These are phyloP conservation scores for Russula vinacea DNA, from an alignment of 768 basidiomycete species.

Conservation along the genomic window DNA sequence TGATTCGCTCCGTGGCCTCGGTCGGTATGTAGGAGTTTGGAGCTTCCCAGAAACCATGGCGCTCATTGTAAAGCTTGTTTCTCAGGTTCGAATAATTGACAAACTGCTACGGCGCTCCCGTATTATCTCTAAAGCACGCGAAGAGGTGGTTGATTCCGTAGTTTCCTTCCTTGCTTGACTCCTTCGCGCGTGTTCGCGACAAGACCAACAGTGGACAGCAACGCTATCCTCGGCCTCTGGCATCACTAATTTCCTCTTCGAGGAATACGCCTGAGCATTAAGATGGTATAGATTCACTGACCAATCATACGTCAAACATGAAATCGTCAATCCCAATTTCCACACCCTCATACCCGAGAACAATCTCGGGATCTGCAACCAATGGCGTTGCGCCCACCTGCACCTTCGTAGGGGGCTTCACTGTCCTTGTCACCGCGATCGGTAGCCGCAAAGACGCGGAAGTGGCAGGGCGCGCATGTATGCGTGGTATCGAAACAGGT, in stretches of 20 bases:
- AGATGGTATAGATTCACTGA: not conserved
- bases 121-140: not conserved
- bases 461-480: constrained; percentile 17
- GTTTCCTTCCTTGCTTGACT: not conserved
- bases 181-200: not conserved
- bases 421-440: not conserved
- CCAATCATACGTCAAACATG: constrained; percentile 19
- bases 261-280: not conserved
- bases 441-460: constrained; percentile 15
- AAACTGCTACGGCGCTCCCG: not conserved
- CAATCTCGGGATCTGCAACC: not conserved
- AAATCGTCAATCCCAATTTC: constrained; percentile 10
- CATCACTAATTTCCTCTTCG: not conserved
- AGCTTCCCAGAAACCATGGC: not conserved
- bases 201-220: not conserved
- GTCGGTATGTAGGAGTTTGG: not conserved
- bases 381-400: not conserved
- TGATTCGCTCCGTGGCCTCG: not conserved
- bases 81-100: not conserved
- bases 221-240: not conserved
- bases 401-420: not conserved
- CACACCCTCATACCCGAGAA: constrained; percentile 5
- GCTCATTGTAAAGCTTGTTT: not conserved
- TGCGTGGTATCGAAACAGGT: not conserved
- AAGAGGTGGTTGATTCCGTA: not conserved